Evolutionary conservation across 2,329 filamentous ascomycete genomes (phyloP), one percentile per base, ranked within the genome.

Genomic region (Thermothelomyces thermophilus): DNA sequence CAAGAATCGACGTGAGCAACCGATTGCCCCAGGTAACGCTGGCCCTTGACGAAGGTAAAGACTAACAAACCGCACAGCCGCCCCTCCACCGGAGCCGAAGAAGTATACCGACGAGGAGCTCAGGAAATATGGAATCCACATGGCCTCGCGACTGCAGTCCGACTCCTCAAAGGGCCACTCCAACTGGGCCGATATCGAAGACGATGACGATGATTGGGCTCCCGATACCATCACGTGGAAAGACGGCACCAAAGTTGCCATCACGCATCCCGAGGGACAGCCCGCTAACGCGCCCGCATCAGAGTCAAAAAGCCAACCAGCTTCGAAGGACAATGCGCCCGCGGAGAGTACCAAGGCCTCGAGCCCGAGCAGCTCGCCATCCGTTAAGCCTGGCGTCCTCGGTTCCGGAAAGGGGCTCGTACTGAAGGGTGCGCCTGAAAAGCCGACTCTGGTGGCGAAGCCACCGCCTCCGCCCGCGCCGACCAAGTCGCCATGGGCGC

Each of bases 161-260:
- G 86, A 91, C 57, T 86, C 90, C 63, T 68, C 74, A 46, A 80
- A 80, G 51, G 86, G 86, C 52, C 85, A 90, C 60, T 82, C 84
- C 28, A 91, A 90, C 64, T 94, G 88, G 88, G 88, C 87, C 20
- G 88, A 94, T 62, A 90, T 91, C 53, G 88, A 93, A 54, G 88
- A 93, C 51, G 87, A 93, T 56, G 86, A 90, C 61, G 88, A 93
- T 33, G 87, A 91, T 62, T 91, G 87, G 86, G 85, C 83, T 13
- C 87, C 87, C 2, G 87, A 93, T 56, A 82, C 85, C 46, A 89
- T 93, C 57, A 87, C 87, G 52, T 94, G 88, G 88, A 87, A 86
- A 63, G 88, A 94, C 66, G 87, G 87, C 47, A 93, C 87, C 42
- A 91, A 91, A 66, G 86, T 86, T 30, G 87, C 83, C 5, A 73